A percentile compares a stretch with the other conserved stretches of the same genome.
phyloP scores from a whole-genome alignment of 257 asterid species.

The Scutellaria galericulata region DNA sequence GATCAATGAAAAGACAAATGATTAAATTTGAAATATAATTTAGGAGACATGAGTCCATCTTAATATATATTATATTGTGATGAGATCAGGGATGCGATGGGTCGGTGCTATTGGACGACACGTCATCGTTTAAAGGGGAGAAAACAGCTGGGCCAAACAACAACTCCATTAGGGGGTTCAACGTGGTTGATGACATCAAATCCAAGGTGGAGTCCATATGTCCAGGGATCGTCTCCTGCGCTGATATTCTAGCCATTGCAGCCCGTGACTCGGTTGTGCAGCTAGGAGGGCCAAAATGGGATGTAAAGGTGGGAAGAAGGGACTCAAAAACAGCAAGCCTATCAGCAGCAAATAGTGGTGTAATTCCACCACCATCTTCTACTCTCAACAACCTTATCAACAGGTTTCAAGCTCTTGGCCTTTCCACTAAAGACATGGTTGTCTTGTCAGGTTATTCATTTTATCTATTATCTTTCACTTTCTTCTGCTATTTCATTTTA shows the following conservation, averaged over 20 bases:
- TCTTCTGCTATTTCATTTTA: no score
- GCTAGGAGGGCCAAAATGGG: conserved; percentile 67
- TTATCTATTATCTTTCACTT: no score
- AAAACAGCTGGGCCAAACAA: conserved; percentile 51
- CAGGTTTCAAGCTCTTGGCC: conserved; percentile 43
- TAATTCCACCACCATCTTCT: conserved; percentile 52
- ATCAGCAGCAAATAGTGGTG: conserved; percentile 47
- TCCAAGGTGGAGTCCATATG: conserved; percentile 50
- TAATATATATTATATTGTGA: no score
- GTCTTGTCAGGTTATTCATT: conserved; percentile 51
- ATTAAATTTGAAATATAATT: no score
- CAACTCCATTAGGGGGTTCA: conserved; percentile 51
- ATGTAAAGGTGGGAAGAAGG: conserved; percentile 58
- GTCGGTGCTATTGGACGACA: conserved; percentile 58
- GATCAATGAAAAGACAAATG: no score
- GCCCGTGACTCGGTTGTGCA: conserved; percentile 59
- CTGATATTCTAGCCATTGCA: conserved; percentile 65
- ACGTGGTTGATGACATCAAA: conserved; percentile 52
- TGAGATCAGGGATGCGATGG: conserved; percentile 62
- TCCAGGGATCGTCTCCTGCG: conserved; percentile 60
- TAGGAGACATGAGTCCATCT: no score
- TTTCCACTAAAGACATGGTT: conserved; percentile 59
- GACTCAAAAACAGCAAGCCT: conserved; percentile 57
- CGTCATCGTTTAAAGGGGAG: conserved; percentile 51
- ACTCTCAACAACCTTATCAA: conserved; percentile 43